phyloP scores from a whole-genome alignment of 441 rosid species.

The Corymbia calophylla region DNA sequence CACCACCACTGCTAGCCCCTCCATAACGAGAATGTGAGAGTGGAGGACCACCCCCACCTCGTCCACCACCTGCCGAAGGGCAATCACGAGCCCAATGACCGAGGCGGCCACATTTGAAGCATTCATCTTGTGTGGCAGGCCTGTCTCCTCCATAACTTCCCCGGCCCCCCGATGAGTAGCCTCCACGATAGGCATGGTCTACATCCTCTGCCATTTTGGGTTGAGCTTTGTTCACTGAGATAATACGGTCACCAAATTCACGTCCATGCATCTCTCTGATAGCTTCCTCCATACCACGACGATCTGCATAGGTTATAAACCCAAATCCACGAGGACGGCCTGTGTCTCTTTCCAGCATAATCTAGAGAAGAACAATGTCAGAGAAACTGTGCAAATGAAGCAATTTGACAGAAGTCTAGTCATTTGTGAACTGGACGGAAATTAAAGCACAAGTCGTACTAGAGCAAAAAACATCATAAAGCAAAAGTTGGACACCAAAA shows the following conservation, averaged over 20 bases:
- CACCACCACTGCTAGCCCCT: slow-evolving; percentile 61
- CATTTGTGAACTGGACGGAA: background rate
- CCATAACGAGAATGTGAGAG: slow-evolving; percentile 72
- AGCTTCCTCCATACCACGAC: slow-evolving; percentile 90
- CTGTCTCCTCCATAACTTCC: slow-evolving; percentile 67
- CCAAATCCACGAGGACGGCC: slow-evolving; percentile 98
- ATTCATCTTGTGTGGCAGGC: slow-evolving; percentile 72
- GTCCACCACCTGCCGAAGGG: slow-evolving; percentile 77
- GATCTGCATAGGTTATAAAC: slow-evolving; percentile 91
- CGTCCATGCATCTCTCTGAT: slow-evolving; percentile 95
- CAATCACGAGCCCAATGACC: slow-evolving; percentile 99
- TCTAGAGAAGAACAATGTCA: slow-evolving; percentile 46
- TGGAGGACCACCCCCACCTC: slow-evolving; percentile 47
- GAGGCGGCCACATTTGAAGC: slow-evolving; percentile 88
- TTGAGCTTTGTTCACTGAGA: slow-evolving; percentile 97
- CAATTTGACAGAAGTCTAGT: background rate
- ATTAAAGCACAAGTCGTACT: background rate
- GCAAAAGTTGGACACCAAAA: background rate
- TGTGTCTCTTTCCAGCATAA: slow-evolving; percentile 93
- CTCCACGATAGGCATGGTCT: slow-evolving; percentile 75
- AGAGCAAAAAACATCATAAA: background rate
- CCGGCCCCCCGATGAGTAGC: slow-evolving; percentile 60
- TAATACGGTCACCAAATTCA: slow-evolving; percentile 77
- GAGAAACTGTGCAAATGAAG: slow-evolving; percentile 19
- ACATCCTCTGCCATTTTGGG: slow-evolving; percentile 76